Conservation (phyloP, 2,329 filamentous ascomycete genomes). For the Escovopsis weberi region DNA sequence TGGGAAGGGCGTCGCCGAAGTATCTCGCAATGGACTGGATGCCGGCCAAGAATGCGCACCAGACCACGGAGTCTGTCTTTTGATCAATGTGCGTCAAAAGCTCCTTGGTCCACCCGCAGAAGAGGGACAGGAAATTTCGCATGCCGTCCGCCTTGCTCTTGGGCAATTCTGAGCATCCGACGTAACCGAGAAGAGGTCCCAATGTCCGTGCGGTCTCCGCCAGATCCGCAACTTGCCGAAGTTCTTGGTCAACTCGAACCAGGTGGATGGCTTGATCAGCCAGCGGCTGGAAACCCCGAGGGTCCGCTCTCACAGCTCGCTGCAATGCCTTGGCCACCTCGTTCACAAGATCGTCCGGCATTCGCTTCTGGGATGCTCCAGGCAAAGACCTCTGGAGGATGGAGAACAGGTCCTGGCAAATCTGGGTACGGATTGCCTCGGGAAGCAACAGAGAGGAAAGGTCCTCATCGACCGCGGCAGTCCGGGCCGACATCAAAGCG, state of each 20-base stretch:
- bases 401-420: conserved; percentile 21
- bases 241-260: conserved; percentile 12
- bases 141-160: conserved; percentile 14
- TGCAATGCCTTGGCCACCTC: conserved; percentile 27
- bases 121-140: conserved; percentile 26
- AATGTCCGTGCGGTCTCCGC: conserved; percentile 20
- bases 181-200: conserved; percentile 30
- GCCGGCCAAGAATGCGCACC: conserved; percentile 23
- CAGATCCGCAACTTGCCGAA: conserved; percentile 8
- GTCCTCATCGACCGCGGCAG: too few relatives aligned
- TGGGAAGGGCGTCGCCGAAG: conserved; percentile 27
- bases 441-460: conserved; percentile 17
- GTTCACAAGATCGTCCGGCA: conserved; percentile 24
- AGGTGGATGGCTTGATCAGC: conserved; percentile 14
- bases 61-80: conserved; percentile 18
- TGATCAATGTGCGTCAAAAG: conserved; percentile 22
- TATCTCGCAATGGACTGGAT: conserved; percentile 21
- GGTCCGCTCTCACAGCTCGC: conserved; percentile 21
- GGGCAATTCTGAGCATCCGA: conserved; percentile 32
- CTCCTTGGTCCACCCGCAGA: conserved; percentile 20
- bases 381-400: conserved; percentile 14
- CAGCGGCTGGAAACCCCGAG: conserved; percentile 21
- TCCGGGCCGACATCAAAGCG: conserved; percentile 18
- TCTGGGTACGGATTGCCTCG: conserved; percentile 20
- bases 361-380: conserved; percentile 8